Conservation (phyloP, 257 asterid species). For the Ligustrum vulgare region DNA sequence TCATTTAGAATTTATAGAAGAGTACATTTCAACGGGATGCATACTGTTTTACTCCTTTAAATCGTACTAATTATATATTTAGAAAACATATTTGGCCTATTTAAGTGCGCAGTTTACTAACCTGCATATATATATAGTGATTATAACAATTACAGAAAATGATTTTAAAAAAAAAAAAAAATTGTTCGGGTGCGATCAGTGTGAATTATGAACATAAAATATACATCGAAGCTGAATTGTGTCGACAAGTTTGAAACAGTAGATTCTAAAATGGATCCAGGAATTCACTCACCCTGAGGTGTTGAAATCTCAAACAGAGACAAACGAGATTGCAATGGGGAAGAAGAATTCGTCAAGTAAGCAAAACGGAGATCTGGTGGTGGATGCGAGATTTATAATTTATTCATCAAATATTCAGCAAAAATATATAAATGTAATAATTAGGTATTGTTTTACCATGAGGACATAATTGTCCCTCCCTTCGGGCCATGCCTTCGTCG, state of each 20-base stretch:
- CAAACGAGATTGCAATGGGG: neutral
- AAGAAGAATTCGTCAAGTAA: neutral
- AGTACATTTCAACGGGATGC: neutral
- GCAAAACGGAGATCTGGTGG: slow-evolving; percentile 28
- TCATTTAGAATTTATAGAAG: neutral
- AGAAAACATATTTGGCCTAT: neutral
- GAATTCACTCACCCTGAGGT: neutral
- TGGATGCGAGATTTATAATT: neutral
- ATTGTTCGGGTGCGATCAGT: neutral
- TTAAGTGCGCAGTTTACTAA: neutral
- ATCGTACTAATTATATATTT: neutral
- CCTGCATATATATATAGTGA: neutral
- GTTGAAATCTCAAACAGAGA: neutral
- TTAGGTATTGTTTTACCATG: neutral
- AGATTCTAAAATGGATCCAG: neutral
- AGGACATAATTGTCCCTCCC: neutral
- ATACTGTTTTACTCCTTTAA: neutral
- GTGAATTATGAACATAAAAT: neutral
- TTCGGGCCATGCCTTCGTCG: too few species aligned
- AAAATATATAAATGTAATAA: too few species aligned
- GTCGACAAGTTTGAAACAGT: neutral
- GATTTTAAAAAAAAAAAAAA: neutral
- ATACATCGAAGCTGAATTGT: neutral
- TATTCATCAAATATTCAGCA: neutral
- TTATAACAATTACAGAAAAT: neutral